These are phyloP conservation scores for Lizonia empirigonia DNA, from an alignment of 2,329 filamentous ascomycete species.

Conservation along the genomic window DNA sequence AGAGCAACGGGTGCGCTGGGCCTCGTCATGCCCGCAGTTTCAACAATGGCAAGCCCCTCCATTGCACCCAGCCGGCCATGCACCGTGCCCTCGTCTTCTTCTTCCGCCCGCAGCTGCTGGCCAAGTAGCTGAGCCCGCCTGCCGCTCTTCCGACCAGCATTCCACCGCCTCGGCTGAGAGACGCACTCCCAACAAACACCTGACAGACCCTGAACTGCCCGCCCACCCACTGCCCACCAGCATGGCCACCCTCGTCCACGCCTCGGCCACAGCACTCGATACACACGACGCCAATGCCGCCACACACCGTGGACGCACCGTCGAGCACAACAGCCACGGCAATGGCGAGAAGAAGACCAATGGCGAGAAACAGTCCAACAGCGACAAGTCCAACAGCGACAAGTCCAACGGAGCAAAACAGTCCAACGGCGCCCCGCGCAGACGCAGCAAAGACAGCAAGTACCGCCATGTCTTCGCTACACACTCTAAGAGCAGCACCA, in stretches of 20 bases:
- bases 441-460: slow-evolving; percentile 56
- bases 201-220: background rate
- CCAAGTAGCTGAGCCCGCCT: slow-evolving; percentile 4
- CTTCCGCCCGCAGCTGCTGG: slow-evolving; percentile 7
- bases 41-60: slow-evolving; percentile 10
- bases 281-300: slow-evolving; percentile 31
- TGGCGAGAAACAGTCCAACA: background rate
- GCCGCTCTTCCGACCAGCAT: slow-evolving; percentile 3
- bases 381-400: background rate
- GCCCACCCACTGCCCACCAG: background rate
- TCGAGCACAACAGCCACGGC: slow-evolving; percentile 19
- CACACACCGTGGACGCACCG: slow-evolving; percentile 32
- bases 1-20: background rate
- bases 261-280: slow-evolving; percentile 26
- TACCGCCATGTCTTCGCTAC: slow-evolving; percentile 93
- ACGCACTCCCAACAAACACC: slow-evolving; percentile 6
- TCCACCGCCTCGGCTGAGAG: slow-evolving; percentile 13
- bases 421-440: background rate
- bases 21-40: slow-evolving; percentile 10
- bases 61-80: slow-evolving; percentile 18
- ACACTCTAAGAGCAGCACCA: slow-evolving; percentile 73
- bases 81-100: background rate
- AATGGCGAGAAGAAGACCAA: slow-evolving; percentile 20
- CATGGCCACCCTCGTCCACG: slow-evolving; percentile 43
- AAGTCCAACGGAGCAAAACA: background rate